Evolutionary conservation across 1,284 basidiomycete species (phyloP).

Genomic region (Irpex sp.): DNA sequence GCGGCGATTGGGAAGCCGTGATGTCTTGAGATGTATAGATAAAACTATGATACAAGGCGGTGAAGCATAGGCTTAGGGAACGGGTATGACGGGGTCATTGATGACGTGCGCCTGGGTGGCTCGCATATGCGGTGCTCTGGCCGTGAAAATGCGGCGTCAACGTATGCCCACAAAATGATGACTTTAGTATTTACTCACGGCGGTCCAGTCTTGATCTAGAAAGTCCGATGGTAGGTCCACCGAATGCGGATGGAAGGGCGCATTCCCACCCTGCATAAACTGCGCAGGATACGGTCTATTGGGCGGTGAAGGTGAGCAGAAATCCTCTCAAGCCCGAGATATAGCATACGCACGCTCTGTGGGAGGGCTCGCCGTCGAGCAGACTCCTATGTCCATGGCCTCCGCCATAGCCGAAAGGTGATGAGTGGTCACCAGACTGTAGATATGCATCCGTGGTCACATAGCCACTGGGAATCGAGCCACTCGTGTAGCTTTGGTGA

Average conservation of each 20-base stretch:
- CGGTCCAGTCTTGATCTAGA: conserved; percentile 12
- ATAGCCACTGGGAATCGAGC: conserved; percentile 15
- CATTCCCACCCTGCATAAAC: conserved; percentile 14
- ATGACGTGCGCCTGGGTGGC: conserved; percentile 5
- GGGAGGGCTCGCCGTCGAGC: conserved; percentile 8
- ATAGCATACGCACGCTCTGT: conserved; percentile 10
- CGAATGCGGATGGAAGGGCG: conserved; percentile 5
- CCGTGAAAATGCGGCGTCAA: conserved; percentile 4
- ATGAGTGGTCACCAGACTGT: conserved; percentile 10
- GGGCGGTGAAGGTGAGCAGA: conserved; percentile 6
- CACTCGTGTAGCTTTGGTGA: conserved; percentile 18
- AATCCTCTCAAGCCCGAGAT: background rate
- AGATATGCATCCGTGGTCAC: conserved; percentile 11
- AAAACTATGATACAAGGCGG: conserved; percentile 8
- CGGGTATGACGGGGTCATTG: conserved; percentile 1
- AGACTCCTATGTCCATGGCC: conserved; percentile 4
- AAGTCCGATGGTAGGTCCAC: conserved; percentile 6
- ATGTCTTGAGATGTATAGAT: conserved; percentile 1
- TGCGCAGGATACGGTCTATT: conserved; percentile 9
- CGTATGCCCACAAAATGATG: background rate
- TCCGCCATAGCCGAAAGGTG: conserved; percentile 11
- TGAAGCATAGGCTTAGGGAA: background rate
- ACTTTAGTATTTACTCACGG: conserved; percentile 11
- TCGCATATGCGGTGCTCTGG: conserved; percentile 8
- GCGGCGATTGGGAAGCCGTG: background rate